Conservation (phyloP, 2,329 filamentous ascomycete species). For the Grosmannia huntii region DNA sequence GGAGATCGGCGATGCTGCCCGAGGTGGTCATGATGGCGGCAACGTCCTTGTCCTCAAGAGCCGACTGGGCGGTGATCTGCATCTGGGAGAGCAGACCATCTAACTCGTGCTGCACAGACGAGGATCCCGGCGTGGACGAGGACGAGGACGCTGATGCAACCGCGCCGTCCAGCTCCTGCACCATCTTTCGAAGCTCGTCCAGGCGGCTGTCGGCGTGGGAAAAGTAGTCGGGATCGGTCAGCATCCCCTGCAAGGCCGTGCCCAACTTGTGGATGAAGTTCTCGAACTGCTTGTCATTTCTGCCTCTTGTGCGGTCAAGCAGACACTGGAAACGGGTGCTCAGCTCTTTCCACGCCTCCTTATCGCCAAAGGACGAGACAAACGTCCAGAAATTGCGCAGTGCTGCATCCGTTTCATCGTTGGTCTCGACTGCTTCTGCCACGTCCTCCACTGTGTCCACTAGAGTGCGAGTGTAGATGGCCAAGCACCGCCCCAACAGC, state of each 20-base stretch:
- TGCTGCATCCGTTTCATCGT: slow-evolving; percentile 61
- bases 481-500: slow-evolving; percentile 66
- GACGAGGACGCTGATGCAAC: slow-evolving; percentile 24
- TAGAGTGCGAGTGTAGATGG: slow-evolving; percentile 61
- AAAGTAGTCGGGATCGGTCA: slow-evolving; percentile 79
- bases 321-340: slow-evolving; percentile 57
- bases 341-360: slow-evolving; percentile 61
- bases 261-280: slow-evolving; percentile 60
- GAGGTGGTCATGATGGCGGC: slow-evolving; percentile 55
- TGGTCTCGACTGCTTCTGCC: slow-evolving; percentile 59
- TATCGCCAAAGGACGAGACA: slow-evolving; percentile 65
- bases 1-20: slow-evolving; percentile 52
- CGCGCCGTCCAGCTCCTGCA: slow-evolving; percentile 38
- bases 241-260: slow-evolving; percentile 62
- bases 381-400: slow-evolving; percentile 71
- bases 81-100: slow-evolving; percentile 58
- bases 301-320: slow-evolving; percentile 55
- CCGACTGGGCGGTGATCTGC: slow-evolving; percentile 53
- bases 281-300: slow-evolving; percentile 66
- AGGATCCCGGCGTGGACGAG: slow-evolving; percentile 16
- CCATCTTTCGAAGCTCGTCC: slow-evolving; percentile 35
- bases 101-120: slow-evolving; percentile 58
- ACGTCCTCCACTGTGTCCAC: slow-evolving; percentile 53
- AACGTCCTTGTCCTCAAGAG: slow-evolving; percentile 60
- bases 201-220: slow-evolving; percentile 52